phyloP scores from a whole-genome alignment of 2,329 filamentous ascomycete genomes.

The Cytospora piceicola region DNA sequence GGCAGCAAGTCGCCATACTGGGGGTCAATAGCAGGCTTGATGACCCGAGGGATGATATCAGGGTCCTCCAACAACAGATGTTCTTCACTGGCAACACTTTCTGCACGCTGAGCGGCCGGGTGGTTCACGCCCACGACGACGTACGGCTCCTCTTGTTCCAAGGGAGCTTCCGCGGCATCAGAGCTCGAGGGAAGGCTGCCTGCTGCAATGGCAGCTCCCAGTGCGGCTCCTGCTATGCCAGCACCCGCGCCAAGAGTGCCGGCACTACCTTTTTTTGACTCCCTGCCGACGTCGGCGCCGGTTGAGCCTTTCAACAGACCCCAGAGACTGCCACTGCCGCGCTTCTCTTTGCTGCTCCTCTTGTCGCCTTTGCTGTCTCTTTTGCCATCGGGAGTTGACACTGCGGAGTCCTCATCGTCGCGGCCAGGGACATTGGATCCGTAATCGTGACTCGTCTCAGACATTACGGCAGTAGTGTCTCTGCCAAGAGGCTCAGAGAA shows the following conservation, averaged over 20 bases:
- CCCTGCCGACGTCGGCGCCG: conserved; percentile 43
- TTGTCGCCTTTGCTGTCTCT: conserved; percentile 42
- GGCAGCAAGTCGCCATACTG: conserved; percentile 68
- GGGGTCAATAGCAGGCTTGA: conserved; percentile 69
- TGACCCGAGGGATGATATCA: conserved; percentile 60
- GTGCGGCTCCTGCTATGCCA: conserved; percentile 58
- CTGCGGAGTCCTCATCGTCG: conserved; percentile 54
- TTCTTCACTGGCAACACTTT: conserved; percentile 46
- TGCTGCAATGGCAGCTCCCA: conserved; percentile 46
- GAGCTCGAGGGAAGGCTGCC: conserved; percentile 42
- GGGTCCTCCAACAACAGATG: conserved; percentile 38
- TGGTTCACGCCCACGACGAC: conserved; percentile 18
- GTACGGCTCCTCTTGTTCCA: conserved; percentile 38
- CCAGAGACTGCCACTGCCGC: conserved; percentile 51
- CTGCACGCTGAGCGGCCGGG: conserved; percentile 27
- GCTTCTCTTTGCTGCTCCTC: conserved; percentile 47
- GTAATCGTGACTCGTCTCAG: conserved; percentile 45
- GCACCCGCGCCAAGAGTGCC: conserved; percentile 71
- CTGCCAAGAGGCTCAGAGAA: conserved; percentile 46
- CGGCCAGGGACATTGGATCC: conserved; percentile 43
- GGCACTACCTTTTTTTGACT: conserved; percentile 64
- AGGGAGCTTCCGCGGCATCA: conserved; percentile 52
- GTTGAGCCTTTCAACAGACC: conserved; percentile 51
- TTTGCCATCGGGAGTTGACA: conserved; percentile 45
- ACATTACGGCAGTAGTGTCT: conserved; percentile 55